phyloP scores from a whole-genome alignment of 805 yeast species.

The Saccharomycopsis synnaedendra region DNA sequence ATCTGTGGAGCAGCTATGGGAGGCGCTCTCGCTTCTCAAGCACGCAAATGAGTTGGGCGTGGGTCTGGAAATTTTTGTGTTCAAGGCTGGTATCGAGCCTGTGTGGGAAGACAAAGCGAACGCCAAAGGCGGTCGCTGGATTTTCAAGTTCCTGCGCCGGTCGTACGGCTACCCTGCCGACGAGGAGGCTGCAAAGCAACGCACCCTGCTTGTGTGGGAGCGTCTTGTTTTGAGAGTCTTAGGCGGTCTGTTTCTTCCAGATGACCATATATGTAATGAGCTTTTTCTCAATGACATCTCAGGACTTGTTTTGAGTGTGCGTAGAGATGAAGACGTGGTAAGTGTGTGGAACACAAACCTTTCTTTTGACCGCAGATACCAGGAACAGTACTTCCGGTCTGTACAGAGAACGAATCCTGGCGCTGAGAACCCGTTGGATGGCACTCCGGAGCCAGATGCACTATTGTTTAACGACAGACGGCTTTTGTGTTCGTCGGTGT shows the following conservation, averaged over 20 bases:
- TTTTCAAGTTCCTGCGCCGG: constrained; percentile 36
- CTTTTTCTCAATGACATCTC: constrained; percentile 33
- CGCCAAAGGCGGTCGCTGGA: constrained; percentile 53
- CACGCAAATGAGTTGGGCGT: constrained; percentile 27
- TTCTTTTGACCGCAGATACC: constrained; percentile 22
- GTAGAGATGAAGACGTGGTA: constrained; percentile 48
- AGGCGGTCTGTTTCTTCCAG: constrained; percentile 38
- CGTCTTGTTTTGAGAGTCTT: constrained; percentile 39
- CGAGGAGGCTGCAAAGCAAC: constrained; percentile 1
- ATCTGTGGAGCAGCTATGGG: constrained; percentile 44
- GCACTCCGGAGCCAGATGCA: constrained; percentile 20
- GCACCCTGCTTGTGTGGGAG: constrained; percentile 40
- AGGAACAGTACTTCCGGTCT: constrained; percentile 14
- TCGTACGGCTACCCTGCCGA: constrained; percentile 6
- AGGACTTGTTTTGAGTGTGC: constrained; percentile 48
- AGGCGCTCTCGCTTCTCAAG: constrained; percentile 29
- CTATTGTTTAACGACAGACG: constrained; percentile 35
- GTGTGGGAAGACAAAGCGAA: constrained; percentile 61
- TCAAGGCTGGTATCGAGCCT: constrained; percentile 50
- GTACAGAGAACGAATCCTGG: constrained; percentile 4
- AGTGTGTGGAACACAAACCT: constrained; percentile 51
- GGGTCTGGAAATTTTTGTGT: constrained; percentile 44
- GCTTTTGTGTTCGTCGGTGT: constrained; percentile 34
- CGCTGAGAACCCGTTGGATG: constrained; percentile 1
- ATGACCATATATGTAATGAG: constrained; percentile 25